Percentiles rank a stretch among this genome's conserved stretches.
These are phyloP conservation scores for Phellopilus nigrolimitatus DNA, from an alignment of 1,284 basidiomycete species.

Conservation along the genomic window DNA sequence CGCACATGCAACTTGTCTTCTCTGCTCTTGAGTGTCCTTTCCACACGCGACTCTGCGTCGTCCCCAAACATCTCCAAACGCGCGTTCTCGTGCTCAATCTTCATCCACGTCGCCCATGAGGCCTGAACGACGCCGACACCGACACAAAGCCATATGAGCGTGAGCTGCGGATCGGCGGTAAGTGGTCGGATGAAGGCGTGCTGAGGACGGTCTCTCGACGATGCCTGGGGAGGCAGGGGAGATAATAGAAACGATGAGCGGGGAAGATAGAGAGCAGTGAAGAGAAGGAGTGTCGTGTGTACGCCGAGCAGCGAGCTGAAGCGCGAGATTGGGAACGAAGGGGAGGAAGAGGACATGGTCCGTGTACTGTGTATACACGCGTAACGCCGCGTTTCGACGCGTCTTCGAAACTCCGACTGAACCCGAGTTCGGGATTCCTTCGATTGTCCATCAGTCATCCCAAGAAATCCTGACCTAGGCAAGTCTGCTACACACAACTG, in stretches of 20 bases:
- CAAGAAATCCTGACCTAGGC: no score
- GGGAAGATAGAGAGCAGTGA: conserved; percentile 63
- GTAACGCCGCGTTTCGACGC: no score
- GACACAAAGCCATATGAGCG: conserved; percentile 54
- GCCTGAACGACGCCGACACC: conserved; percentile 56
- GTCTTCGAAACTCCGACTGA: no score
- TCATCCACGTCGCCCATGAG: conserved; percentile 73
- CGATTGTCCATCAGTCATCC: no score
- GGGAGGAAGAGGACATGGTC: neutral
- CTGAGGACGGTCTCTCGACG: conserved; percentile 58
- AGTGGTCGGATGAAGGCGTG: conserved; percentile 61
- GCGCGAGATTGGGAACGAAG: conserved; percentile 40
- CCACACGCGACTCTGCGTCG: conserved; percentile 27
- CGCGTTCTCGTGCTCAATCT: conserved; percentile 42
- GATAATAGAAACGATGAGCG: conserved; percentile 48
- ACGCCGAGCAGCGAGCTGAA: conserved; percentile 75
- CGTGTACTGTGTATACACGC: no score
- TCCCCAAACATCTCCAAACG: conserved; percentile 18
- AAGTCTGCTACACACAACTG: no score
- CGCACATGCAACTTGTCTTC: conserved; percentile 31
- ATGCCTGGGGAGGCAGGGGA: conserved; percentile 31
- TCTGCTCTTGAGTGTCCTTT: conserved; percentile 27
- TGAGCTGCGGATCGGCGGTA: conserved; percentile 57
- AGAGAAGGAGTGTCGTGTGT: conserved; percentile 61
- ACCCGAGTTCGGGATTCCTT: no score